Evolutionary conservation across 805 yeast genomes (phyloP).

Genomic region (Candida awuae): DNA sequence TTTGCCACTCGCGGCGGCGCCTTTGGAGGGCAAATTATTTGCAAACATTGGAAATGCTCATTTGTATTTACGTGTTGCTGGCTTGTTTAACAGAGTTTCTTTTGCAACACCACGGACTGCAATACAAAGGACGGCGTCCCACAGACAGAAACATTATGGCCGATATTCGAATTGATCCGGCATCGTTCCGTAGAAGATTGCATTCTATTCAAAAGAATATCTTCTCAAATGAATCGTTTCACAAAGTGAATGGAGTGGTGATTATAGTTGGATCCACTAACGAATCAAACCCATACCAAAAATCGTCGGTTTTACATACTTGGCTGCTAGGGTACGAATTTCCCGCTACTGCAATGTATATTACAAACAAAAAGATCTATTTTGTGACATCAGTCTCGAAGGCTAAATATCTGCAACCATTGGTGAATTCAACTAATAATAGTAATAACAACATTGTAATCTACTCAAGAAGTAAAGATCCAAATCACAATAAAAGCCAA

Average conservation of each 20-base stretch:
- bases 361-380: constrained; percentile 50
- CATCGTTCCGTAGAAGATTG: constrained; percentile 46
- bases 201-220: constrained; percentile 34
- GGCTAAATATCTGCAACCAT: constrained; percentile 65
- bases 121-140: too few relatives aligned
- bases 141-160: too few relatives aligned
- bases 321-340: constrained; percentile 95
- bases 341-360: constrained; percentile 75
- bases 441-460: constrained; percentile 30
- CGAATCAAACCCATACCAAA: constrained; percentile 83
- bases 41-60: too few relatives aligned
- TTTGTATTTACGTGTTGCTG: too few relatives aligned
- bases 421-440: constrained; percentile 37
- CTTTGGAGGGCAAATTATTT: too few relatives aligned
- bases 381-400: constrained; percentile 78
- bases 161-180: constrained; percentile 49
- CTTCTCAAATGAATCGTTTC: constrained; percentile 27
- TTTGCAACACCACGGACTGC: too few relatives aligned
- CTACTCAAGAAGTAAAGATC: constrained; percentile 76
- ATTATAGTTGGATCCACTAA: constrained; percentile 79
- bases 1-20: too few relatives aligned
- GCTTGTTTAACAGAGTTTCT: too few relatives aligned
- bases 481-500: constrained; percentile 59
- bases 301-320: constrained; percentile 76
- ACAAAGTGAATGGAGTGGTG: constrained; percentile 43